A percentile compares a stretch with the other conserved stretches of the same genome.
Evolutionary conservation across 129 eudicot genomes (phyloP).

Genomic region (Pseudognaphalium luteoalbum): DNA sequence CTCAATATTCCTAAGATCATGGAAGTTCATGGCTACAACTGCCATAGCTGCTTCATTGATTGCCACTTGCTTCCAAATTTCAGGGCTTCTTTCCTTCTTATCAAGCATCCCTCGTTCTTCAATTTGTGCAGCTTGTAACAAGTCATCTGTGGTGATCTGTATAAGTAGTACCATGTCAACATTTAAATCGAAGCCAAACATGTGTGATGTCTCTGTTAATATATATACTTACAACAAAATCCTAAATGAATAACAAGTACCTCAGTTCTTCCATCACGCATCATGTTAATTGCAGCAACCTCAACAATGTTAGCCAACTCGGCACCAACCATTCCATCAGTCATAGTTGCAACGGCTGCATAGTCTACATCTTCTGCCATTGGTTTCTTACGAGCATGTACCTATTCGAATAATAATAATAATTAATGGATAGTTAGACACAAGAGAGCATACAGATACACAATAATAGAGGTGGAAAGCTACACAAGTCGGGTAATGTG

Average conservation of each 20-base stretch:
- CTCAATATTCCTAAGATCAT: slow-evolving; percentile 70
- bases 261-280: slow-evolving; percentile 96
- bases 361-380: slow-evolving; percentile 96
- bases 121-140: slow-evolving; percentile 89
- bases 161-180: slow-evolving; percentile 4
- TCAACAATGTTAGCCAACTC: slow-evolving; percentile 91
- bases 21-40: slow-evolving; percentile 74
- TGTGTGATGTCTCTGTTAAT: too few relatives aligned
- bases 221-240: too few relatives aligned
- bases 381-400: slow-evolving; percentile 95
- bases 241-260: slow-evolving; percentile 36
- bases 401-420: slow-evolving; percentile 42
- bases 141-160: slow-evolving; percentile 92
- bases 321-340: slow-evolving; percentile 97
- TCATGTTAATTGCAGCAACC: slow-evolving; percentile 84
- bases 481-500: background rate
- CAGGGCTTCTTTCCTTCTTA: slow-evolving; percentile 70
- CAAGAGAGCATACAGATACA: background rate
- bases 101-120: slow-evolving; percentile 95
- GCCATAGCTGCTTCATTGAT: slow-evolving; percentile 91
- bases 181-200: background rate
- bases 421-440: background rate
- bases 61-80: slow-evolving; percentile 86
- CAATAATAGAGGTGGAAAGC: background rate
- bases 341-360: slow-evolving; percentile 78